Base-by-base conservation (phyloP, 2,329 filamentous ascomycete species). In the Alternaria triticina region DNA sequence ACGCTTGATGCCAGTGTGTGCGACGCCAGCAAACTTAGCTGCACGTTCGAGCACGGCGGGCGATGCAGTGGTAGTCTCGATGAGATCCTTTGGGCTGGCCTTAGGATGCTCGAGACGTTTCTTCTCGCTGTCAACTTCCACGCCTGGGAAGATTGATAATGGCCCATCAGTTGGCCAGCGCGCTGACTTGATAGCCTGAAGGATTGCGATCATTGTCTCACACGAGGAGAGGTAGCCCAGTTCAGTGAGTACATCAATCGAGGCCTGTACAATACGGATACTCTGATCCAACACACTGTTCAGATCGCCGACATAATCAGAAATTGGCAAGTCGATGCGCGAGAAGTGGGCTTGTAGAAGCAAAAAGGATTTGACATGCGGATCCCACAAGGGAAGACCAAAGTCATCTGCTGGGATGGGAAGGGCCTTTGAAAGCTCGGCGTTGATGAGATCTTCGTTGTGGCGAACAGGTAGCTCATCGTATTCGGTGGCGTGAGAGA, bases 371-470 rank as follows among this genome's bases (percentile, higher is more conserved):
- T 99, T 99, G 76, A 98, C 93, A 77, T 99, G 96, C 0, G 96
- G 96, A 82, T 99, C 96, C 96, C 96, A 99, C 90, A 99, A 92
- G 2, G 95, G 95, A 44, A 97, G 83, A 10, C 89, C 90, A 71
- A 90, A 85, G 17, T 82, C 79, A 17, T 89, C 86, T 6, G 86
- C 87, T 28, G 85, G 81, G 56, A 96, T 88, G 0, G 94, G 92
- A 1, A 99, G 83, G 66, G 94, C 93, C 61, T 89, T 88, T 7
- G 94, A 93, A 4, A 99, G 86, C 70, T 97, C 93, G 5, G 88
- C 92, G 77, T 99, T 99, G 84, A 99, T 94, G 47, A 99, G 88
- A 76, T 99, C 96, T 82, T 99, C 96, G 76, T 99, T 99, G 82
- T 99, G 96, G 6, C 96, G 93, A 23, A 99, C 96, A 0, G 96